These are phyloP conservation scores for Mortierella sp. DNA, from an alignment of 371 early-diverging fungal species.

Conservation along the genomic window DNA sequence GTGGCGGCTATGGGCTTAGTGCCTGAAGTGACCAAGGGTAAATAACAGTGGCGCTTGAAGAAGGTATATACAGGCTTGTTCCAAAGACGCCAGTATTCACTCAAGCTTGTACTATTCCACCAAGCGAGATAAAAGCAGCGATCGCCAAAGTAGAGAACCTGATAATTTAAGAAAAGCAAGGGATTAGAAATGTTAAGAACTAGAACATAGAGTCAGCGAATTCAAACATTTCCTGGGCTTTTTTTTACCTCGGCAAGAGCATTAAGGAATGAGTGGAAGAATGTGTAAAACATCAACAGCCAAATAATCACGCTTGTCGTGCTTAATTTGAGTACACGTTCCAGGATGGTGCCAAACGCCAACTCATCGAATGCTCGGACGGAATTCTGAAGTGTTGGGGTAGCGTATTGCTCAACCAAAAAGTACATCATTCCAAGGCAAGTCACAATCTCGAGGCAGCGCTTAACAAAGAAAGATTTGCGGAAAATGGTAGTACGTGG, in stretches of 20 bases:
- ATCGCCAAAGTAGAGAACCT: conserved; percentile 88
- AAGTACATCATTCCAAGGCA: conserved; percentile 84
- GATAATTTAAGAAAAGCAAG: background rate
- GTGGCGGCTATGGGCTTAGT: conserved; percentile 67
- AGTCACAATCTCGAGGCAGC: conserved; percentile 77
- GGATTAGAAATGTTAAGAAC: background rate
- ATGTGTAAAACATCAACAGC: conserved; percentile 91
- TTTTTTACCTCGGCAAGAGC: conserved; percentile 75
- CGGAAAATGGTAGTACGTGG: conserved; percentile 82
- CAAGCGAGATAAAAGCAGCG: conserved; percentile 90
- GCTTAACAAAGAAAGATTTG: conserved; percentile 82
- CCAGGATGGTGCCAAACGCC: conserved; percentile 76
- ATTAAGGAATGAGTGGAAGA: conserved; percentile 90
- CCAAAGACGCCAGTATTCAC: conserved; percentile 93
- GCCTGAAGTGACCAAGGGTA: conserved; percentile 73
- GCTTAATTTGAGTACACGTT: conserved; percentile 89
- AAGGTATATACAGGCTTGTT: conserved; percentile 90
- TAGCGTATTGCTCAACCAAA: conserved; percentile 84
- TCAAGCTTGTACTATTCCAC: conserved; percentile 91
- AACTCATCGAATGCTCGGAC: conserved; percentile 78
- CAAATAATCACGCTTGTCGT: conserved; percentile 87
- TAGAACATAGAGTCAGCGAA: background rate
- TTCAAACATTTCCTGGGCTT: background rate
- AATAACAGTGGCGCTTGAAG: conserved; percentile 90
- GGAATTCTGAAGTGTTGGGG: conserved; percentile 88